A percentile compares a stretch with the other conserved stretches of the same genome.
phyloP scores from a whole-genome alignment of 176 grass and related monocot species.

The Hordeum vulgare region MorexV3_pseudomolecules_assembly NC_058521.1:265309828-265310327 shows the following conservation, averaged over 20 bases:
- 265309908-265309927: neutral
- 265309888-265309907: neutral
- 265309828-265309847: neutral
- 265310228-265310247: neutral
- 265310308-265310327: constrained; percentile 69
- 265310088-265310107: constrained; percentile 49
- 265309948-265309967: neutral
- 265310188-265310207: constrained; percentile 5
- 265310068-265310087: constrained; percentile 91
- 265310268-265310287: constrained; percentile 32
- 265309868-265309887: neutral
- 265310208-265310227: neutral
- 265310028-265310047: constrained; percentile 50
- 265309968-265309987: neutral
- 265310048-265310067: constrained; percentile 55
- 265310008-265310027: constrained; percentile 68
- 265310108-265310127: constrained; percentile 53
- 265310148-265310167: constrained; percentile 25
- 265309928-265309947: neutral
- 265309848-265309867: neutral
- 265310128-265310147: constrained; percentile 54
- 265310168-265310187: neutral
- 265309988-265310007: neutral
- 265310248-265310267: neutral
- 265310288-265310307: constrained; percentile 68